A percentile compares a stretch with the other conserved stretches of the same genome.
These are phyloP conservation scores for Backusella sp. DNA, from an alignment of 192 early-diverging fungal species.

Conservation along the genomic window DNA sequence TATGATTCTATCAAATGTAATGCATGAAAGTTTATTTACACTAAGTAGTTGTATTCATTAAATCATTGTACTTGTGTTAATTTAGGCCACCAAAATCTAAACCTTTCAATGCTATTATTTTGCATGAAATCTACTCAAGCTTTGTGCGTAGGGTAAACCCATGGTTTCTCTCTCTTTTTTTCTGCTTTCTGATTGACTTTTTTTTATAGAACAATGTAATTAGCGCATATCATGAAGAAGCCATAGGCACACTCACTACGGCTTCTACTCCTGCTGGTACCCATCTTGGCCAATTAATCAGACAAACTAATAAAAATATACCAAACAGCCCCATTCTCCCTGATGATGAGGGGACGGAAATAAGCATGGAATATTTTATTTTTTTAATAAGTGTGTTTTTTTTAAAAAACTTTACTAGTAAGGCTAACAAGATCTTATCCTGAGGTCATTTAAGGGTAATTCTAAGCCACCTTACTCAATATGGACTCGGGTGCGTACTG, in stretches of 20 bases:
- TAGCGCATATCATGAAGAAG: slow-evolving; percentile 6
- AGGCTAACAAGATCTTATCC: too few species aligned
- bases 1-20: too few species aligned
- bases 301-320: background rate
- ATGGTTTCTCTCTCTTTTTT: background rate
- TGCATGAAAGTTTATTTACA: too few species aligned
- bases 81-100: slow-evolving; percentile 8
- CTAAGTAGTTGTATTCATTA: too few species aligned
- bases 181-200: background rate
- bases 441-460: background rate
- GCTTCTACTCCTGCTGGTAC: background rate
- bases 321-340: slow-evolving; percentile 1
- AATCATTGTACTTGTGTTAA: background rate
- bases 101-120: slow-evolving; percentile 4
- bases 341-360: background rate
- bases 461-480: slow-evolving; percentile 17
- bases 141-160: slow-evolving; percentile 7
- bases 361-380: too few species aligned
- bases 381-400: too few species aligned
- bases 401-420: too few species aligned
- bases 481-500: slow-evolving; percentile 55
- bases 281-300: slow-evolving; percentile 7
- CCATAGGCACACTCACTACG: slow-evolving; percentile 6
- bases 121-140: background rate
- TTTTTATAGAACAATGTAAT: slow-evolving; percentile 1